These are phyloP conservation scores for Vanrija sp. DNA, from an alignment of 1,284 basidiomycete species.

Conservation along the genomic window DNA sequence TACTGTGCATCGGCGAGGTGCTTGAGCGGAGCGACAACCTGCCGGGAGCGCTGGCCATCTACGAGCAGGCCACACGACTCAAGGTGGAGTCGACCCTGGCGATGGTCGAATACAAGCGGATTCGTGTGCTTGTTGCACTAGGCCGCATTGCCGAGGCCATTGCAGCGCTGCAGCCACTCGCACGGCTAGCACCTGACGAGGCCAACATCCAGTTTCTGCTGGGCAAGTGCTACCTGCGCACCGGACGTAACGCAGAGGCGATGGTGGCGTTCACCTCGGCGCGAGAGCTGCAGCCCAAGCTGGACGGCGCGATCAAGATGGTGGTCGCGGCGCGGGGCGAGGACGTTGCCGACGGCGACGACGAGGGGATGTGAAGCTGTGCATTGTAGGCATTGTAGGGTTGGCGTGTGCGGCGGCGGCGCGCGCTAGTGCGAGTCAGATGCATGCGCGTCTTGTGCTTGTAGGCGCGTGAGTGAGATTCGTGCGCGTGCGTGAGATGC, in stretches of 20 bases:
- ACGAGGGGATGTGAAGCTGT: conserved; percentile 7
- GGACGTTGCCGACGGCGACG: conserved; percentile 56
- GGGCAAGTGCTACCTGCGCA: conserved; percentile 79
- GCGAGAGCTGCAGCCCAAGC: conserved; percentile 62
- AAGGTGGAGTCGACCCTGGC: conserved; percentile 71
- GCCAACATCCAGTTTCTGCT: conserved; percentile 91
- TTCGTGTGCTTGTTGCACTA: conserved; percentile 77
- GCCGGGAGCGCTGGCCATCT: conserved; percentile 67
- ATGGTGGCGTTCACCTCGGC: conserved; percentile 79
- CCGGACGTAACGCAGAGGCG: conserved; percentile 71
- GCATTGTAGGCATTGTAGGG: too few species aligned
- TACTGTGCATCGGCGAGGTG: conserved; percentile 87
- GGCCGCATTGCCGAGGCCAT: conserved; percentile 73
- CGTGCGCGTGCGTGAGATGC: too few species aligned
- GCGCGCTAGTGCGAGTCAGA: too few species aligned
- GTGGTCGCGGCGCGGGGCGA: conserved; percentile 35
- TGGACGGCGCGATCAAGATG: conserved; percentile 47
- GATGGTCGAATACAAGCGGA: conserved; percentile 82
- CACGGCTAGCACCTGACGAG: conserved; percentile 76
- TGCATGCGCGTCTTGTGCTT: too few species aligned
- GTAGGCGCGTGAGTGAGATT: too few species aligned
- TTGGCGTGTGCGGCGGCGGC: too few species aligned
- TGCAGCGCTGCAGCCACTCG: conserved; percentile 69
- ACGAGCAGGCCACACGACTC: conserved; percentile 64
- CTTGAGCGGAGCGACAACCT: conserved; percentile 75